Base-by-base conservation (phyloP, 2,329 filamentous ascomycete species). In the Alternaria postmessia region DNA sequence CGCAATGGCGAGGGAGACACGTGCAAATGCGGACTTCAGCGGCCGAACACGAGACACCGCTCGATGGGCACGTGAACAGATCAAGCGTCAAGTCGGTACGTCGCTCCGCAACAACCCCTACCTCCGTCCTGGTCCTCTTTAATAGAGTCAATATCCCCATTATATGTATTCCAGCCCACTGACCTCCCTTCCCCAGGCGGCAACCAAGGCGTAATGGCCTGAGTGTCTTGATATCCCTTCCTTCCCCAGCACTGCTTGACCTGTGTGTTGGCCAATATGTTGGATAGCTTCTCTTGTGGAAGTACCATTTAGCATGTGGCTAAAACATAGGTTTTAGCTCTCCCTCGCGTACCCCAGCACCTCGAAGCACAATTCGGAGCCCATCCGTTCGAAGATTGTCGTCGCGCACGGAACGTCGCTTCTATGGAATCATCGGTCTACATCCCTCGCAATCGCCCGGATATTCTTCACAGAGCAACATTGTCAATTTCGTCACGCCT, bases 21-120 rank as follows among this genome's bases (percentile, higher is more conserved):
- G 94, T 74, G 87, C 88, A 60, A 97, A 95, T 84, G 90, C 92
- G 70, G 94, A 98, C 47, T 97, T 92, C 83, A 86, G 89, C 70
- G 75, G 87, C 28, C 91, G 94, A 65, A 99, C 95, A 4, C 90
- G 95, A 67, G 93, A 97, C 68, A 98, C 95, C 47, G 95, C 95
- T 76, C 91, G 94, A 72, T 99, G 95, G 95, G 94, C 95, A 65
- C 91, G 94, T 62, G 95, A 98, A 81, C 93, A 97, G 79, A 94
- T 98, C 79, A 98, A 97, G 86, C 91, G 93, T 72, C 95, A 99
- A 81, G 81, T 89, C 53, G 79, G 79, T 81, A 75, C 41, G 77
- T 74, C 57, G 48, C 20, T 57, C 51, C 18, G 20, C 44, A 55
- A 49, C 55, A 65, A 68, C 34, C 57, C 57, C 51, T 61, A 57